Base-by-base conservation (phyloP, 2,329 filamentous ascomycete genomes). In the Beauveria sp. region DNA sequence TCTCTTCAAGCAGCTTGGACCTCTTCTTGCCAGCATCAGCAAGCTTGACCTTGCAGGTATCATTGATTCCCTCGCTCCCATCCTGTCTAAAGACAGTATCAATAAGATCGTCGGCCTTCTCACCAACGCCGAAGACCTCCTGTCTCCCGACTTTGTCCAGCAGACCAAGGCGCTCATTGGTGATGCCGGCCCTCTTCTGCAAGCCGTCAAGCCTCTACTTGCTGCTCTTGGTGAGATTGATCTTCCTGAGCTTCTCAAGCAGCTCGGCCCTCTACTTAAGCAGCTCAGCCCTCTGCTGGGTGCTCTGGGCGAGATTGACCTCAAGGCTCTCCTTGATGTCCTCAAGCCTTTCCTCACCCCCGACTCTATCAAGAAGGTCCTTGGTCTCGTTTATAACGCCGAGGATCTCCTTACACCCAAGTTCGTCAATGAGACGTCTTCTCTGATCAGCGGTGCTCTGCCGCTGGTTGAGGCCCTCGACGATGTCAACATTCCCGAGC, bases 301-400 rank as follows among this genome's bases (percentile, higher is more conserved):
- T 57, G 52, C 45, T 51, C 59, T 81, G 77, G 30, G 77, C 72
- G n/a, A 76, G 76, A 64, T 77, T 75, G 62, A 80, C 73, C 28
- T 64, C 60, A 40, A 58, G 38, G 61, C 30, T 28, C 30, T 61
- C 47, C 50, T 63, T 20, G 30, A 61, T 12, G 49, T 55, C 26
- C 20, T 76, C 6, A 62, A 65, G 10, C 75, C 74, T 5, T 63
- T 77, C 0, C 67, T 77, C 14, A 73, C 70, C 0, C 0, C 71
- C 1, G 62, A 70, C 7, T 70, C 70, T 0, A 66, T 77, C 18
- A 66, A 69, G 57, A 72, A 71, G 5, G 66, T 77, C 3, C 66
- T 74, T 2, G 72, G 70, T 2, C 67, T 75, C 0, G 62, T 75
- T 1, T 66, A 58, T 9, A 76, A 76, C 30, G 74, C 73, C 1